Evolutionary conservation across 306 rosid species (phyloP), one percentile per base, ranked within the genome.

Genomic region (Vigna hirtella): DNA sequence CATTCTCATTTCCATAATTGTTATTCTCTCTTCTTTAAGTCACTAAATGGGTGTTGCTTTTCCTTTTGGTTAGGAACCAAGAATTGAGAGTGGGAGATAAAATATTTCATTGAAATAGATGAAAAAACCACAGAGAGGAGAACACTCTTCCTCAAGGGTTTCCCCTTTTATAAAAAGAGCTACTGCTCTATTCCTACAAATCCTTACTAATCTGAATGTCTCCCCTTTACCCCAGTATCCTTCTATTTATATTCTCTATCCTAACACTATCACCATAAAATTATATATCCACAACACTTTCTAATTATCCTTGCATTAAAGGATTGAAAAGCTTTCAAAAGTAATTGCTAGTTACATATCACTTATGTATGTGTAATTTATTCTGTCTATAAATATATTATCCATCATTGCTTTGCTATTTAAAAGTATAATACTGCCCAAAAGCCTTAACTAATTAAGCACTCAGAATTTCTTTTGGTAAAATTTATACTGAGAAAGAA

Each of bases 291-390:
- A 16, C 14, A 48, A 32, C 65, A 9, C 2, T 16, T 24, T 55
- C 66, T 22, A 65, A 10, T 74, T 17, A 16, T 61, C 62, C 16
- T 28, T 66, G 77, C 64, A 59, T 65, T 17, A 43, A 38, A 70
- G 7, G 43, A 16, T 26, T 17, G 15, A 59, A 61, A 61, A 3
- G 13, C 70, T 42, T 61, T 48, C 6, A 4, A 2, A 26, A 63
- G 43, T 64, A 70, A 16, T 42, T 79, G 16, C 17, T 58, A 80
- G 42, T 50, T 28, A 61, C 15, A 43, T 40, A 57, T 71, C 56
- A 59, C 16, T 9, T 28, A 15, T 59, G 1, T 28, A 28, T 28
- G 20, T 34, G 49, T 9, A 45, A 10, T 51, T 22, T 65, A 53
- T 34, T 64, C 20, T 52, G 40, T 69, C 66, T 13, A 71, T 80